Evolutionary conservation across 306 rosid species (phyloP), one percentile per base, ranked within the genome.

Genomic region (Dryas alaskensis): DNA sequence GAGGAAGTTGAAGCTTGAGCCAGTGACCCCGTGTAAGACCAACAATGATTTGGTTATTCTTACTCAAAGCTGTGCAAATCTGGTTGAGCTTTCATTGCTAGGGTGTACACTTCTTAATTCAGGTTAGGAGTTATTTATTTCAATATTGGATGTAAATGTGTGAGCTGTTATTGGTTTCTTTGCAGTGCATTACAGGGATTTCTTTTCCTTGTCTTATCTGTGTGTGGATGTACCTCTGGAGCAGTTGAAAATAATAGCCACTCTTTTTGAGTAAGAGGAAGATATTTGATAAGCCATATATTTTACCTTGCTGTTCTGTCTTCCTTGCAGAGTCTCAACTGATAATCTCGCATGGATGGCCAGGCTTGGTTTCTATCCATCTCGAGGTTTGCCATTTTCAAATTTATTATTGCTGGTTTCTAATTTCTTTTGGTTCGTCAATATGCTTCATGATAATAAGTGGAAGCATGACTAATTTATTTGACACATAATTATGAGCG

Each of bases 11-110:
- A 84, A 81, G 84, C 93, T 92, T 80, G 79, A 87, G 81, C 85
- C 93, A 70, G 93, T 88, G 65, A 79, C 89, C 80, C 93, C 92
- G 45, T 92, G 97, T 96, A 80, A 89, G 88, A 89, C 84, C 76
- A 92, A 89, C 81, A 79, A 65, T 55, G 89, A 89, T 75, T 85
- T 92, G 82, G 60, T 77, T 78, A 73, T 89, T 81, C 80, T 92
- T 51, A 75, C 87, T 57, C 85, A 76, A 75, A 89, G 76, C 84
- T 89, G 86, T 74, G 78, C 62, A 73, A 84, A 86, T 79, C 82
- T 92, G 79, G 81, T 79, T 75, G 90, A 87, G 82, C 90, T 92
- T 86, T 89, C 96, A 13, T 78, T 92, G 72, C 76, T 84, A 48
- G 97, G 93, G 52, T 92, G 97, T 78, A 79, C 73, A 27, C 86